phyloP scores from a whole-genome alignment of 2,329 filamentous ascomycete genomes.

The Ambrosiella cleistominuta region DNA sequence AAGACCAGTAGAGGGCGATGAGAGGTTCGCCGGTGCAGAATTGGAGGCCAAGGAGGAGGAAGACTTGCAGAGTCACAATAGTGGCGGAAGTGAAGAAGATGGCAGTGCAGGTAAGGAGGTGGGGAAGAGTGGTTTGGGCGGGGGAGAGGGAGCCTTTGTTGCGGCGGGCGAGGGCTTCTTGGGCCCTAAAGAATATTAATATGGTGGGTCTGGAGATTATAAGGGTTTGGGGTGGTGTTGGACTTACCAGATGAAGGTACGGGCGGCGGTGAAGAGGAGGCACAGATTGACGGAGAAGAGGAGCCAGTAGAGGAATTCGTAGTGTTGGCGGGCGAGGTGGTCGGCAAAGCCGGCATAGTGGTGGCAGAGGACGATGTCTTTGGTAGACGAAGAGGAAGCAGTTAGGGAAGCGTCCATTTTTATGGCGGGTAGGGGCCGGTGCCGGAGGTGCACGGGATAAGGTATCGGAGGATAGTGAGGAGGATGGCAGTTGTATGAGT shows the following conservation, averaged over 20 bases:
- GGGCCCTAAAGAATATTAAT: slow-evolving; percentile 17
- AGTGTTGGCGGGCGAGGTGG: slow-evolving; percentile 25
- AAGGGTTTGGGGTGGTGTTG: neutral
- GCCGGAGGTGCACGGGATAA: neutral
- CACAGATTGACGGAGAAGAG: slow-evolving; percentile 28
- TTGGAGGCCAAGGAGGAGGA: slow-evolving; percentile 33
- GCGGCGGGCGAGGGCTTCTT: slow-evolving; percentile 22
- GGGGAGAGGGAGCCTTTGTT: slow-evolving; percentile 19
- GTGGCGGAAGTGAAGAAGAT: slow-evolving; percentile 29
- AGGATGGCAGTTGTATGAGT: neutral
- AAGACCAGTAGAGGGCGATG: slow-evolving; percentile 42
- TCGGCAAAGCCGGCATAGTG: slow-evolving; percentile 29
- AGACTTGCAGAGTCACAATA: slow-evolving; percentile 37
- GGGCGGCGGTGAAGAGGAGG: slow-evolving; percentile 28
- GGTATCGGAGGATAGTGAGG: neutral
- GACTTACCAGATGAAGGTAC: slow-evolving; percentile 24
- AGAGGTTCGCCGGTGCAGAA: slow-evolving; percentile 44
- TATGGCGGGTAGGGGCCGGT: neutral
- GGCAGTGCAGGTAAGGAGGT: slow-evolving; percentile 26
- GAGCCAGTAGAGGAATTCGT: slow-evolving; percentile 30
- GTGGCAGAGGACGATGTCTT: slow-evolving; percentile 18
- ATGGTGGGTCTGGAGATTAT: neutral
- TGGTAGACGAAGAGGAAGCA: neutral
- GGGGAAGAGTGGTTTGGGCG: slow-evolving; percentile 23
- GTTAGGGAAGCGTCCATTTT: neutral